Conservation (phyloP, 208 protist genomes). For the Crithidia bombi region DNA sequence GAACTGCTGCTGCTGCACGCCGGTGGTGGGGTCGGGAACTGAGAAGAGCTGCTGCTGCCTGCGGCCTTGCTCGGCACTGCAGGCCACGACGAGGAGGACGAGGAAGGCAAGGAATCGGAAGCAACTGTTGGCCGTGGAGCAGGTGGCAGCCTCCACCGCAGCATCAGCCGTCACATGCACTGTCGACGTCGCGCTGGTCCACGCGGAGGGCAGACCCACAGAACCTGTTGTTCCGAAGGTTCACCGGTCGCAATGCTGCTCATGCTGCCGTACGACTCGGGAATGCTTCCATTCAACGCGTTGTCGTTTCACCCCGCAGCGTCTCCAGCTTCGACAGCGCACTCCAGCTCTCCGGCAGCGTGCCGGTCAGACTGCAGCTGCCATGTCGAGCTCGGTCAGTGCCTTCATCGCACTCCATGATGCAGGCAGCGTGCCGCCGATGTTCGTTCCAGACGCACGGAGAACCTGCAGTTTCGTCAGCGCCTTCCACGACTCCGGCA, state of each 20-base stretch:
- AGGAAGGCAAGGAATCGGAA: not conserved
- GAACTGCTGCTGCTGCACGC: constrained; percentile 6
- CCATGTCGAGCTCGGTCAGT: constrained; percentile 3
- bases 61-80: not conserved
- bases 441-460: not conserved
- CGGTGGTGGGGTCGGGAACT: not conserved
- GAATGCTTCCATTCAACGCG: not conserved
- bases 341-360: constrained; percentile 17
- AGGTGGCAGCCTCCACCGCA: not conserved
- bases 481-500: constrained; percentile 1
- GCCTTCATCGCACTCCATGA: constrained; percentile 3
- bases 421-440: not conserved
- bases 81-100: constrained; percentile 5
- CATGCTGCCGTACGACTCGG: not conserved
- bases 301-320: not conserved
- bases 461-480: not conserved
- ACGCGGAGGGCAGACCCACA: constrained; percentile 14
- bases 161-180: not conserved
- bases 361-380: constrained; percentile 2
- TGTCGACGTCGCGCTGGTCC: not conserved
- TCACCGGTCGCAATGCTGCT: not conserved
- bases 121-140: constrained; percentile 7
- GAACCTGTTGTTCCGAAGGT: constrained; percentile 5
- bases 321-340: not conserved
- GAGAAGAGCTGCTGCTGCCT: not conserved